Evolutionary conservation across 73 alveolate species (phyloP).

Genomic region (Paramecium sonneborni): DNA sequence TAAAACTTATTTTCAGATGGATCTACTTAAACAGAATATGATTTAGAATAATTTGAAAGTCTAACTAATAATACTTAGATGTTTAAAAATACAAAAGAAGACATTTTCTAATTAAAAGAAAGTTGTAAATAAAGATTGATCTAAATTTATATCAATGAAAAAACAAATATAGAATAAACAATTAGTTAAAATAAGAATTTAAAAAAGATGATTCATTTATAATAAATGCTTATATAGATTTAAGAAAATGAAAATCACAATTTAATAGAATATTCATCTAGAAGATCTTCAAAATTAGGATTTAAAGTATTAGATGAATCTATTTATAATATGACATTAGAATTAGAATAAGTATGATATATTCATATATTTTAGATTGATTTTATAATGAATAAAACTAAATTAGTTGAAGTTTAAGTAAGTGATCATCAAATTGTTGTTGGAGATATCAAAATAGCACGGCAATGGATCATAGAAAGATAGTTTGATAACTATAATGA

Average conservation of each 20-base stretch:
- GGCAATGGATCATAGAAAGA: not conserved
- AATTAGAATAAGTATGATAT: not conserved
- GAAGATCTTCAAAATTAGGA: slow-evolving; percentile 4
- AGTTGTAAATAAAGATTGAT: not conserved
- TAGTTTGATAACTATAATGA: not conserved
- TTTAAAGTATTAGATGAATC: not conserved
- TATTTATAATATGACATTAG: not conserved
- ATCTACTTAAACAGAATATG: not conserved
- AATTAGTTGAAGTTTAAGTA: not conserved
- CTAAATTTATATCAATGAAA: not conserved
- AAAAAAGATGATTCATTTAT: not conserved
- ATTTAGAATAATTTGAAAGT: not conserved
- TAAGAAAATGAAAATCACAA: not conserved
- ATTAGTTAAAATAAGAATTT: not conserved
- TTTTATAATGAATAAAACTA: not conserved
- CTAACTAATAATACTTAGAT: not conserved
- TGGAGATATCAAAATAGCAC: not conserved
- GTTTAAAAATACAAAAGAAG: not conserved
- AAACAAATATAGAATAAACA: not conserved
- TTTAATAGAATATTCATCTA: not conserved
- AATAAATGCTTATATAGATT: not conserved
- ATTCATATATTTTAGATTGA: not conserved
- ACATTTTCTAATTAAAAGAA: not conserved
- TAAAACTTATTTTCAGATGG: not conserved
- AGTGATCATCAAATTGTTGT: not conserved